Evolutionary conservation across 2,329 filamentous ascomycete genomes (phyloP).

Genomic region (Thielaviopsis musarum): DNA sequence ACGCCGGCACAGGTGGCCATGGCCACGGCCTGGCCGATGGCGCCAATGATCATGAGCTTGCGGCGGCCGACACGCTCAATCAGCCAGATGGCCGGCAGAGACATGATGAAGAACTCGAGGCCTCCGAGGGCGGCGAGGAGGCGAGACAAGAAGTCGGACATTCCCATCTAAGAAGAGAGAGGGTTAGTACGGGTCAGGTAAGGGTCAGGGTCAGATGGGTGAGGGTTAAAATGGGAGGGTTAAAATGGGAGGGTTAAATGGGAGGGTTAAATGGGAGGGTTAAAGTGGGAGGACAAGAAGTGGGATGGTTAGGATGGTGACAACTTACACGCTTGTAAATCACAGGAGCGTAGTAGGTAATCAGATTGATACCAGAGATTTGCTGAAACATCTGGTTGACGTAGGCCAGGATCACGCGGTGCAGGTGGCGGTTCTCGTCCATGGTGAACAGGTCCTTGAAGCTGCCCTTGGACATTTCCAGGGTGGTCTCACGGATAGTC

Average conservation of each 20-base stretch:
- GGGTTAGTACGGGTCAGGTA: constrained; percentile 14
- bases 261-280: too few relatives aligned
- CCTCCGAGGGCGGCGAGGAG: constrained; percentile 23
- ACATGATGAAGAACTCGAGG: constrained; percentile 39
- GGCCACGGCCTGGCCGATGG: constrained; percentile 37
- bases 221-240: too few relatives aligned
- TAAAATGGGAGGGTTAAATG: too few relatives aligned
- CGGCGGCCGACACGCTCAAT: constrained; percentile 51
- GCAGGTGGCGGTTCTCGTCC: constrained; percentile 33
- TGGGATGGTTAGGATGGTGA: too few relatives aligned
- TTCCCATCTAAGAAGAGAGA: constrained; percentile 22
- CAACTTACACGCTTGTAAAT: constrained; percentile 30
- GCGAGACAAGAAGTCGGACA: constrained; percentile 36
- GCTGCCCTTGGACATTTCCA: constrained; percentile 39
- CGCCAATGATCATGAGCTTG: constrained; percentile 55
- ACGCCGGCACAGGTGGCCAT: constrained; percentile 41
- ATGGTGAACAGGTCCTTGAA: constrained; percentile 41
- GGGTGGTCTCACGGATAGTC: constrained; percentile 48
- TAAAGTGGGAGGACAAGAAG: too few relatives aligned
- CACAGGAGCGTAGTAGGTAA: constrained; percentile 44
- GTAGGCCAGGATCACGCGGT: constrained; percentile 42
- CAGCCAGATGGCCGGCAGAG: constrained; percentile 29
- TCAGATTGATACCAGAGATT: constrained; percentile 45
- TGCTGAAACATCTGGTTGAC: constrained; percentile 50
- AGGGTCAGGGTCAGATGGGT: too few relatives aligned